Conservation (phyloP, 148 eudicot genomes). For the Fallopia convolvulus region DNA sequence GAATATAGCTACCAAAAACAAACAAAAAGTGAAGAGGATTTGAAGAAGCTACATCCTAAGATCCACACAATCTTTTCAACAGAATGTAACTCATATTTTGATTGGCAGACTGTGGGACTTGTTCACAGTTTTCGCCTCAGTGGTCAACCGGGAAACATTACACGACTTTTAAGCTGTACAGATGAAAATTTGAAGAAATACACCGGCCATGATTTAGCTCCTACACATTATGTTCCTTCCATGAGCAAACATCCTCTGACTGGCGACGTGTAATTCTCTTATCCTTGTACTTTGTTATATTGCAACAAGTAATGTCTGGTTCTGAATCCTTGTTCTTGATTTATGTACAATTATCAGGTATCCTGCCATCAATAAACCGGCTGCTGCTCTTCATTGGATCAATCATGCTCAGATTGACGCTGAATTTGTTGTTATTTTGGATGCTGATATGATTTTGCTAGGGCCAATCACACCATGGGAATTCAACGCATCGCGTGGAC, state of each 20-base stretch:
- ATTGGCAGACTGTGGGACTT: constrained; percentile 96
- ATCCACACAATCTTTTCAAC: constrained; percentile 89
- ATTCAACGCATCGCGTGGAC: constrained; percentile 68
- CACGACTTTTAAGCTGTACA: constrained; percentile 94
- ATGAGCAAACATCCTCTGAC: constrained; percentile 86
- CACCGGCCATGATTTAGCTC: constrained; percentile 81
- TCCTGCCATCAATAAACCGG: constrained; percentile 97
- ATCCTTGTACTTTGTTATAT: background rate
- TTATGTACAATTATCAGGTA: constrained; percentile 23
- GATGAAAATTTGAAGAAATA: constrained; percentile 79
- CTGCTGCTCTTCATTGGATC: constrained; percentile 86
- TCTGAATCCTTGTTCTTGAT: background rate
- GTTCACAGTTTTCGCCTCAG: constrained; percentile 75
- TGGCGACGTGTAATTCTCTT: constrained; percentile 64
- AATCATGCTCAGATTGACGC: constrained; percentile 78
- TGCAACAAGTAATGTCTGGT: background rate
- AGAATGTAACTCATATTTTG: constrained; percentile 83
- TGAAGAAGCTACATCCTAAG: constrained; percentile 39
- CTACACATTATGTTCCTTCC: constrained; percentile 92
- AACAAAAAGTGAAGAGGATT: background rate
- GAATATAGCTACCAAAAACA: background rate
- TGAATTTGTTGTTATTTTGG: constrained; percentile 75
- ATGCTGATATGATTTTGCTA: constrained; percentile 96
- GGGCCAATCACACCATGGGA: constrained; percentile 98
- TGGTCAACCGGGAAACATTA: constrained; percentile 91